These are phyloP conservation scores for Cladosporium sp. DNA, from an alignment of 2,329 filamentous ascomycete genomes.

Conservation along the genomic window DNA sequence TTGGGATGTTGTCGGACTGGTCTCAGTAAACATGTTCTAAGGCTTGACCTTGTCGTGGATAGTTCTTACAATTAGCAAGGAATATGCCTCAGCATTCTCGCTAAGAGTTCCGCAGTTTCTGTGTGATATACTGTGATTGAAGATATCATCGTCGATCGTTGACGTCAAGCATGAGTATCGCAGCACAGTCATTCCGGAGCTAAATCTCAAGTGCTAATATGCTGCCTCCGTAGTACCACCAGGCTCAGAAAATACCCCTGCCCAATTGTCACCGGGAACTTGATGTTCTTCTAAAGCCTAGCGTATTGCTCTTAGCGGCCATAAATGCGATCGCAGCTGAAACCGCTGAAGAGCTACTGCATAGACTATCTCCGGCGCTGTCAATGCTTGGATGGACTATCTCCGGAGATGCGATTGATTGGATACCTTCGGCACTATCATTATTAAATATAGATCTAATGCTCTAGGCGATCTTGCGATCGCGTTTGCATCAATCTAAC, in stretches of 20 bases:
- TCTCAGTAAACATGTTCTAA: neutral
- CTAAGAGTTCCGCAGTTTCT: neutral
- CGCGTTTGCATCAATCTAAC: neutral
- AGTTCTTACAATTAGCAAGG: neutral
- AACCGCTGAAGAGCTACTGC: neutral
- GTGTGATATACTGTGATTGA: neutral
- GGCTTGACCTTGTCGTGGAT: neutral
- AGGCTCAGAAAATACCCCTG: neutral
- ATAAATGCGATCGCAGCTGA: neutral
- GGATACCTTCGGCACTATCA: neutral
- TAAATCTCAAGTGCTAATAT: neutral
- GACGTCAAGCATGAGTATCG: neutral
- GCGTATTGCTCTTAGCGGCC: neutral
- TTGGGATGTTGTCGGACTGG: neutral
- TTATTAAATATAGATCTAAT: neutral
- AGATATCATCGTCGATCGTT: neutral
- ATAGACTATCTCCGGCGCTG: too few species aligned
- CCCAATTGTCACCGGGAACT: neutral
- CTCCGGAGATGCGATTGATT: too few species aligned
- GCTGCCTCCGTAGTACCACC: neutral
- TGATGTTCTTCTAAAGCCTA: neutral
- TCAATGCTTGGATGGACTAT: too few species aligned
- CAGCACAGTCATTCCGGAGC: neutral
- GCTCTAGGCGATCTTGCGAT: neutral
- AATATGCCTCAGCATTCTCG: neutral